Evolutionary conservation across 768 basidiomycete species (phyloP), one percentile per base, ranked within the genome.

Genomic region (Austroboletus eburneus): DNA sequence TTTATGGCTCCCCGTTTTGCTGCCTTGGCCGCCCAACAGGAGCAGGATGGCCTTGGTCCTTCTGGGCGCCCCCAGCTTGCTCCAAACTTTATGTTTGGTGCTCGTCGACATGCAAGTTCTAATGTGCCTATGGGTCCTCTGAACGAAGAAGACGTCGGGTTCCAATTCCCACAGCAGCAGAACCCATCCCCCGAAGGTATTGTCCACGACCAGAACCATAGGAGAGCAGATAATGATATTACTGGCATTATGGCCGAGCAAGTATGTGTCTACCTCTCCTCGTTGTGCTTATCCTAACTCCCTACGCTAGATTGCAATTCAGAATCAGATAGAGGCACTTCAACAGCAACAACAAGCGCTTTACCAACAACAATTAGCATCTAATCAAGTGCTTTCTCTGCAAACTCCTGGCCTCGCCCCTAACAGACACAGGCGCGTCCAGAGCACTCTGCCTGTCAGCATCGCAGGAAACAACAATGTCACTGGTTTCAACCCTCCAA

Each of bases 231-330:
- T 39, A 78, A 75, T 45, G 91, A 95, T 62, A 81, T 93, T 46
- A 80, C 79, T 27, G 88, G 88, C 21, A 87, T 94, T 46, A 93
- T 97, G 91, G 91, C 91, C 6, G 92, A 97, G 67, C 95, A 97
- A 79, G 92, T 91, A 54, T 51, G 71, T 50, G 5, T 5, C 10
- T 9, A 39, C n/a, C 21, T n/a, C 46, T 42, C 30, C 13, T 5
- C 33, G 9, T 24, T 30, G 2, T 29, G 37, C 32, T 41, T 45
- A 18, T 34, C 36, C 52, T 45, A 29, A 45, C 48, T 38, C n/a
- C 54, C 41, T 45, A 32, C 30, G 48, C 35, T 59, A 91, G 88
- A 88, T 94, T 59, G 90, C 90, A 37, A 62, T 95, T 46, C 92
- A 94, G 68, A 90, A 66, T 57, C 91, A 95, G 67, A 93, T 94